These are phyloP conservation scores for Fonsecaea pedrosoi DNA, from an alignment of 2,329 filamentous ascomycete species.

Conservation along the genomic window DNA sequence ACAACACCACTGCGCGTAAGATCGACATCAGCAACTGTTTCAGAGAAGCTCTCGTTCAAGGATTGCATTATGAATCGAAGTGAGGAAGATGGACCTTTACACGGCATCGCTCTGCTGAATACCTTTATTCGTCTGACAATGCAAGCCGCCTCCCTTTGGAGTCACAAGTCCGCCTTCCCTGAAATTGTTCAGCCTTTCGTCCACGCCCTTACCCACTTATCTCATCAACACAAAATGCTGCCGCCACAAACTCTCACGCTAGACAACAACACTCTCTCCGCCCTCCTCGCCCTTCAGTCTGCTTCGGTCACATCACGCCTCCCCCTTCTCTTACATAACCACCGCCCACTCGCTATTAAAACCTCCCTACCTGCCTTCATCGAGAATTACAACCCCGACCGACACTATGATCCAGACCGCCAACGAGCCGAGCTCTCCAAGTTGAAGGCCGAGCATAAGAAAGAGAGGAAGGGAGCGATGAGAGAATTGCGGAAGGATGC, in stretches of 20 bases:
- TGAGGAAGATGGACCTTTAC: not conserved
- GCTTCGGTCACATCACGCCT: constrained; percentile 69
- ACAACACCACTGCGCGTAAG: constrained; percentile 59
- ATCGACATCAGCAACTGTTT: constrained; percentile 42
- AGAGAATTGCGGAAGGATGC: constrained; percentile 94
- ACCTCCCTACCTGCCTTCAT: constrained; percentile 92
- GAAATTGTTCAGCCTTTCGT: constrained; percentile 77
- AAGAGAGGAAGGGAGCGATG: constrained; percentile 92
- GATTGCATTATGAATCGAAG: constrained; percentile 21
- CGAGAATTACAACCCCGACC: constrained; percentile 89
- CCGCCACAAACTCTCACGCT: constrained; percentile 58
- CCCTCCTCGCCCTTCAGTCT: constrained; percentile 58
- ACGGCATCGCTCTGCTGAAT: constrained; percentile 30
- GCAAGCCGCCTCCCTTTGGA: constrained; percentile 75
- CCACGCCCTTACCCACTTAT: constrained; percentile 66
- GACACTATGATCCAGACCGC: constrained; percentile 95
- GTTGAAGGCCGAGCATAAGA: constrained; percentile 88
- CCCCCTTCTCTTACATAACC: constrained; percentile 86
- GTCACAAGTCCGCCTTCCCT: constrained; percentile 72
- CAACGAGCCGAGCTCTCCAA: constrained; percentile 85
- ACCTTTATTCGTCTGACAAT: constrained; percentile 68
- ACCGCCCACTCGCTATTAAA: constrained; percentile 86
- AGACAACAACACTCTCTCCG: constrained; percentile 44
- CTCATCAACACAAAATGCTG: constrained; percentile 56
- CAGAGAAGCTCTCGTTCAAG: constrained; percentile 64